Conservation (phyloP, 2,329 filamentous ascomycete genomes). For the Septoria linicola region DNA sequence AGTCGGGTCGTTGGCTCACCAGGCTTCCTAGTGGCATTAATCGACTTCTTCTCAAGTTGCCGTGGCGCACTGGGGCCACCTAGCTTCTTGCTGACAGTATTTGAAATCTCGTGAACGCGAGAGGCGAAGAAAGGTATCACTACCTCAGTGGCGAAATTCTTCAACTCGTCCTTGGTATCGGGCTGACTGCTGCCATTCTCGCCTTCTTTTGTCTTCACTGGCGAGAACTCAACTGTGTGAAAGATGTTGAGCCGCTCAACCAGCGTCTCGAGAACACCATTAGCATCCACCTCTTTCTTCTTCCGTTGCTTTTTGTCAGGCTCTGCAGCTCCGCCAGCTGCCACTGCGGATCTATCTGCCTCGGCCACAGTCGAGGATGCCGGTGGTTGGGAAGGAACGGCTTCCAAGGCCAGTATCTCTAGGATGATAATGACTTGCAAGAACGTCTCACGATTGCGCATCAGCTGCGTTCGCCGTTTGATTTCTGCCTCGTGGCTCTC, state of each 20-base stretch:
- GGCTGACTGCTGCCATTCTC: conserved; percentile 28
- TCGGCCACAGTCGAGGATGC: conserved; percentile 32
- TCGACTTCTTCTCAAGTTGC: conserved; percentile 52
- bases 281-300: conserved; percentile 66
- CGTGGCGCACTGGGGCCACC: conserved; percentile 67
- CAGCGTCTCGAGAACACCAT: conserved; percentile 67
- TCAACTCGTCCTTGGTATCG: conserved; percentile 59
- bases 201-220: conserved; percentile 35
- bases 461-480: conserved; percentile 61
- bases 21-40: conserved; percentile 42
- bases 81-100: conserved; percentile 70
- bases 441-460: conserved; percentile 74
- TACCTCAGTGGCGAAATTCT: conserved; percentile 76
- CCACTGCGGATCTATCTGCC: conserved; percentile 27
- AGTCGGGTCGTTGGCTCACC: conserved; percentile 40
- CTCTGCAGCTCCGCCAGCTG: conserved; percentile 5
- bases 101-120: conserved; percentile 69
- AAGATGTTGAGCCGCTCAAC: conserved; percentile 79
- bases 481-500: conserved; percentile 51
- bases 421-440: conserved; percentile 77
- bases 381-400: conserved; percentile 31
- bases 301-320: conserved; percentile 41
- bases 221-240: conserved; percentile 73
- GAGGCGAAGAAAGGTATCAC: conserved; percentile 78
- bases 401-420: conserved; percentile 71